phyloP scores from a whole-genome alignment of 495 filamentous ascomycete genomes.

The Sphaerosporella brunnea region DNA sequence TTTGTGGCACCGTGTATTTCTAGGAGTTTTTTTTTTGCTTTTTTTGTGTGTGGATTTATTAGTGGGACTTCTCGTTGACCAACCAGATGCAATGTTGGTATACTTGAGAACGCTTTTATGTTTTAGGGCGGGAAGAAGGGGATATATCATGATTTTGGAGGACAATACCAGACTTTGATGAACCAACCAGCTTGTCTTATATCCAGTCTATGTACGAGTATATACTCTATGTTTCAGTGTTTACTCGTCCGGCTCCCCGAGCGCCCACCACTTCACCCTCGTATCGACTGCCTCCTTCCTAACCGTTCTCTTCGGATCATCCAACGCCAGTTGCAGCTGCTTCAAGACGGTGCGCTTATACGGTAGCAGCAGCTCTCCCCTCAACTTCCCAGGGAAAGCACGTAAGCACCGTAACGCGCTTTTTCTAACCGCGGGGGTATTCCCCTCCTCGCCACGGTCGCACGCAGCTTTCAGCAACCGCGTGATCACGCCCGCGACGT shows the following conservation, averaged over 20 bases:
- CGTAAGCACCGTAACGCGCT: conserved; percentile 40
- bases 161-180: too few species aligned
- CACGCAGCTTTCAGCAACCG: conserved; percentile 38
- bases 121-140: too few species aligned
- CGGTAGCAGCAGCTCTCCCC: conserved; percentile 36
- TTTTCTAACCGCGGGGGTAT: conserved; percentile 32
- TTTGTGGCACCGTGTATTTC: too few species aligned
- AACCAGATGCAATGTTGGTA: too few species aligned
- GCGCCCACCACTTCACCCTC: conserved; percentile 44
- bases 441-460: conserved; percentile 10
- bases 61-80: too few species aligned
- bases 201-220: too few species aligned
- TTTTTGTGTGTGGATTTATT: too few species aligned
- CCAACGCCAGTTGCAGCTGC: conserved; percentile 36
- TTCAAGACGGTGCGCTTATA: conserved; percentile 40
- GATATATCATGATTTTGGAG: too few species aligned
- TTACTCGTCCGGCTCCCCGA: conserved; percentile 42
- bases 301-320: conserved; percentile 51
- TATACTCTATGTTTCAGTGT: too few species aligned
- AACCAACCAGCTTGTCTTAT: too few species aligned
- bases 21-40: too few species aligned
- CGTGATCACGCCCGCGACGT: conserved; percentile 41
- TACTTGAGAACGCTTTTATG: too few species aligned
- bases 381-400: conserved; percentile 33
- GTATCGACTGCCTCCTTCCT: conserved; percentile 48